Evolutionary conservation across 1,139 yeast species (phyloP).

Genomic region (Candida frijolesensis): DNA sequence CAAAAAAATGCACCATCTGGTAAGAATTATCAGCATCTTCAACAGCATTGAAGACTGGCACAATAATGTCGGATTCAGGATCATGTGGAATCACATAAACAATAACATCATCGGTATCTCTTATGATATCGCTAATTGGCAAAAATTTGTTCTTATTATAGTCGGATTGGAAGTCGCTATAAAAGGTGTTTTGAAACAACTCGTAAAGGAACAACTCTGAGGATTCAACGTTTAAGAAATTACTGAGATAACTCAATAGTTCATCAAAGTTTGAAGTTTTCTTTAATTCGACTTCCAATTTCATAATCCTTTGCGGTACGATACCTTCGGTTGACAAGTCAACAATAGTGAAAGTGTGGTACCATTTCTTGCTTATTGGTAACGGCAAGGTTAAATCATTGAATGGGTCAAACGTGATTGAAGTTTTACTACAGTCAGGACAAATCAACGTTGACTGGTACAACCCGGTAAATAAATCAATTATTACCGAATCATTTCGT

Average conservation of each 20-base stretch:
- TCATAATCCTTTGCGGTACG: conserved; percentile 25
- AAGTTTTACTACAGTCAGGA: conserved; percentile 78
- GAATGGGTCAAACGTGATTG: conserved; percentile 93
- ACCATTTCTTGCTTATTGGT: conserved; percentile 80
- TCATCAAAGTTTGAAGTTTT: conserved; percentile 69
- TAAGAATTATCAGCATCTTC: conserved; percentile 45
- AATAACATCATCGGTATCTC: conserved; percentile 62
- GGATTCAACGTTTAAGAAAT: conserved; percentile 47
- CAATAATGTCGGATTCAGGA: conserved; percentile 47
- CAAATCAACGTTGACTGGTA: conserved; percentile 89
- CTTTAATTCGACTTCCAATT: conserved; percentile 69
- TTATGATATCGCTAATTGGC: conserved; percentile 71
- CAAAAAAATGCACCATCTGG: conserved; percentile 49
- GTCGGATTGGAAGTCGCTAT: conserved; percentile 66
- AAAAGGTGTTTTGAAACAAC: conserved; percentile 68
- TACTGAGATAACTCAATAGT: conserved; percentile 61
- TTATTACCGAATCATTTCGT: conserved; percentile 83
- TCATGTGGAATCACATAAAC: conserved; percentile 67
- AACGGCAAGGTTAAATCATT: conserved; percentile 88
- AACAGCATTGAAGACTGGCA: conserved; percentile 69
- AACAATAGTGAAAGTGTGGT: conserved; percentile 62
- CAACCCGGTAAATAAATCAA: conserved; percentile 86
- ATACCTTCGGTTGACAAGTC: conserved; percentile 55
- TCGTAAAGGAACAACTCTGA: conserved; percentile 64
- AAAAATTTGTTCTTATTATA: conserved; percentile 60